Base-by-base conservation (phyloP, 202 grass and related monocot genomes). In the Panicum virgatum region DNA sequence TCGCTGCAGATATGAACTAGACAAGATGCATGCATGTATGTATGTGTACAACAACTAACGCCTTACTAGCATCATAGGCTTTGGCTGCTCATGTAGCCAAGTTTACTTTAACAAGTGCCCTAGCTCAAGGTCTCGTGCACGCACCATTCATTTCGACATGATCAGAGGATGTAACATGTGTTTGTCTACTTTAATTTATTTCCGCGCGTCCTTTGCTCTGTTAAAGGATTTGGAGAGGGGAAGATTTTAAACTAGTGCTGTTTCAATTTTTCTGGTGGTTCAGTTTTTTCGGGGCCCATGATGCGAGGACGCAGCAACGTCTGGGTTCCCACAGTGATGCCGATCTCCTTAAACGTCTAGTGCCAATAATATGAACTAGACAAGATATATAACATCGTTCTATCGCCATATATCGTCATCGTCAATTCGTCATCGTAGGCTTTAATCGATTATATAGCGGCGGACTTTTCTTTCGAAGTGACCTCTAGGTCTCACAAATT, bases 1-100 rank as follows among this genome's bases (percentile, higher is more conserved):
- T 26, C 25, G 14, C 62, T 61, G n/a, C 51, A 14, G 29, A n/a
- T 69, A 77, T 69, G 73, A 84, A 76, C 39, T 0, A 22, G 82
- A 70, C 82, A 84, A 78, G 25, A 47, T 13, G n/a, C 30, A 13
- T 56, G 4, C 23, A 27, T 14, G n/a, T n/a, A n/a, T n/a, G n/a
- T n/a, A n/a, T n/a, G n/a, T n/a, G n/a, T n/a, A n/a, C n/a, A n/a
- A 69, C 12, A 26, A 7, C 23, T 18, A n/a, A 32, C 36, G 16
- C 40, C 50, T 29, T n/a, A n/a, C n/a, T n/a, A n/a, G n/a, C 30
- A 0, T 43, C 7, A 66, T 25, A 37, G 19, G 18, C 26, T 81
- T 60, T 59, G 22, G 54, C 54, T 14, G 18, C 19, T 54, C 22
- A 9, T 26, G 10, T 58, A 11, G n/a, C 3, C 25, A 25, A n/a